Evolutionary conservation across 495 filamentous ascomycete species (phyloP).

Genomic region (Trichoderma parareesei): DNA sequence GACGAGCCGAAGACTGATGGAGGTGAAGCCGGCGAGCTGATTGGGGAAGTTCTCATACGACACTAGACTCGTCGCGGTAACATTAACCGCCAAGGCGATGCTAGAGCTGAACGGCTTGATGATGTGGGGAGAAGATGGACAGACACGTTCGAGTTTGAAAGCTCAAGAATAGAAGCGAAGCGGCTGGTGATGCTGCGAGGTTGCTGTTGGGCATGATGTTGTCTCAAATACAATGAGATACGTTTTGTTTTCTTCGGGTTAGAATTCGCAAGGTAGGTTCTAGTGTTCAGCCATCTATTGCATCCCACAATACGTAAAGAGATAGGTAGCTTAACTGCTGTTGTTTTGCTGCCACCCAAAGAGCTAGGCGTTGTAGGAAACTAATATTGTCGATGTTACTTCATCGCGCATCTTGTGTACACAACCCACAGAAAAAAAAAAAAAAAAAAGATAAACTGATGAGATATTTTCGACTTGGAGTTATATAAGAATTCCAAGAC

Average conservation of each 20-base stretch:
- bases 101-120: not conserved
- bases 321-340: no score
- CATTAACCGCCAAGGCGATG: not conserved
- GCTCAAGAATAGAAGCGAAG: slow-evolving; percentile 1
- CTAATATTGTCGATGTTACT: no score
- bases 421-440: no score
- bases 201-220: not conserved
- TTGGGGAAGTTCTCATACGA: not conserved
- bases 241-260: no score
- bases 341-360: no score
- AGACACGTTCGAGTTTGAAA: not conserved
- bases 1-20: slow-evolving; percentile 2
- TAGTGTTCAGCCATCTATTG: no score
- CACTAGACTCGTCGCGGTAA: not conserved
- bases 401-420: no score
- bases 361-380: no score
- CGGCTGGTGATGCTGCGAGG: not conserved
- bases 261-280: not conserved
- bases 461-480: no score
- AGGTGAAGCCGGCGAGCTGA: not conserved
- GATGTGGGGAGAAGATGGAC: not conserved
- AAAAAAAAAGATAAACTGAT: no score
- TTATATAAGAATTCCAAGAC: no score
- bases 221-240: not conserved
- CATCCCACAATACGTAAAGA: no score